These are phyloP conservation scores for Ophiocordyceps unilateralis DNA, from an alignment of 2,329 filamentous ascomycete species.

Conservation along the genomic window DNA sequence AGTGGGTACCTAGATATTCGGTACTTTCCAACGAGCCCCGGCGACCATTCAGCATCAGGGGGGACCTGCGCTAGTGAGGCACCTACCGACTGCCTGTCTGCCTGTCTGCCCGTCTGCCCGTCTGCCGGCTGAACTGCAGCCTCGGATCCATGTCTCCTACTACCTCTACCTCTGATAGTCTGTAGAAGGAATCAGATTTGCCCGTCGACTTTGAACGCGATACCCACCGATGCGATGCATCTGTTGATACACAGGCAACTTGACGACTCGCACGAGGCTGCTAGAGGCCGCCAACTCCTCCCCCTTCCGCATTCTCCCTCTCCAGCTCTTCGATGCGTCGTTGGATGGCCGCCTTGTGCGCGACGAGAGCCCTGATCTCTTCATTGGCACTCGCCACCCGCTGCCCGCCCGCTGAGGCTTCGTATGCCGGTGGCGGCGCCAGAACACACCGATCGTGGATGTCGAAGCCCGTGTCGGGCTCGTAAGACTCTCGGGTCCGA, in stretches of 20 bases:
- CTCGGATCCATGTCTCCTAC: no score
- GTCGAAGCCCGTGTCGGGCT: background rate
- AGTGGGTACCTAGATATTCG: no score
- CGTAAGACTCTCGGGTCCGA: background rate
- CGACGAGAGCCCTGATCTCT: conserved; percentile 14
- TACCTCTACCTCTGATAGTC: no score
- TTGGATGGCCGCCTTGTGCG: conserved; percentile 18
- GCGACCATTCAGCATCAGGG: background rate
- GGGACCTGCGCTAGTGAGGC: background rate
- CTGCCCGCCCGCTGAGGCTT: conserved; percentile 8
- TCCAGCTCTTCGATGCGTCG: conserved; percentile 18
- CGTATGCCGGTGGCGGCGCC: conserved; percentile 16
- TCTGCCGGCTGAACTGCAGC: no score
- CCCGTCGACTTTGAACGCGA: no score
- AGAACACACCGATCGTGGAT: background rate
- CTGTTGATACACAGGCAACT: no score
- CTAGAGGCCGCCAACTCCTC: background rate
- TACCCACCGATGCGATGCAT: no score
- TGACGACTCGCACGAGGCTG: background rate
- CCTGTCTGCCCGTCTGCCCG: no score
- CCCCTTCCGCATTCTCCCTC: background rate
- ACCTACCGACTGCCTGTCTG: no score
- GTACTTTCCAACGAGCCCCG: background rate
- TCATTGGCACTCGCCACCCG: conserved; percentile 8
- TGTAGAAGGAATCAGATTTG: no score